A percentile compares a stretch with the other conserved stretches of the same genome.
phyloP scores from a whole-genome alignment of 768 basidiomycete genomes.

The Collybia mongolica region DNA sequence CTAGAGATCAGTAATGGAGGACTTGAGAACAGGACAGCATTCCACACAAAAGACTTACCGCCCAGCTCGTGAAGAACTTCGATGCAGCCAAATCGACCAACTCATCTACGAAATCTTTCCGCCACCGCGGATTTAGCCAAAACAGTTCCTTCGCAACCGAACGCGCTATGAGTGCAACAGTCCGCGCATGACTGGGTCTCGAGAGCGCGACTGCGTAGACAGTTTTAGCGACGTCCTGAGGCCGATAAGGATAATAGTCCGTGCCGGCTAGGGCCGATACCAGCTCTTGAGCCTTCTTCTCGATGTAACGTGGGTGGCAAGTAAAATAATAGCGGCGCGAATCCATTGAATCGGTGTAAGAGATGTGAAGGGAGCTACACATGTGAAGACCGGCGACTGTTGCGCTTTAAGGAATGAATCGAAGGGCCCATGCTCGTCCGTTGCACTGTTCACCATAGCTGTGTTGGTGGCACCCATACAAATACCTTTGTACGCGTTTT shows the following conservation, averaged over 20 bases:
- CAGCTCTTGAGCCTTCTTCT: background rate
- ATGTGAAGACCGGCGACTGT: too few species aligned
- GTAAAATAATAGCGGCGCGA: background rate
- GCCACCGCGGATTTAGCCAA: slow-evolving; percentile 1
- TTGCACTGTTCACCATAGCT: too few species aligned
- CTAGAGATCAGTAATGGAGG: background rate
- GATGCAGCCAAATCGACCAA: slow-evolving; percentile 6
- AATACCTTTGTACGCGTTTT: too few species aligned
- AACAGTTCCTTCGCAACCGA: slow-evolving; percentile 1
- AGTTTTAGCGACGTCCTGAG: background rate
- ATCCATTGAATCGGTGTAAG: too few species aligned
- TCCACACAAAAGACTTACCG: background rate
- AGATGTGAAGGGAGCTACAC: too few species aligned
- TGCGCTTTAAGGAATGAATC: too few species aligned
- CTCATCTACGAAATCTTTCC: background rate
- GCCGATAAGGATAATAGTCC: background rate
- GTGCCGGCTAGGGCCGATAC: background rate
- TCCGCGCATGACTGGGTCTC: slow-evolving; percentile 1
- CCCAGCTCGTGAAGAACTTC: slow-evolving; percentile 5
- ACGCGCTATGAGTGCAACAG: slow-evolving; percentile 4
- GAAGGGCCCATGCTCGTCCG: too few species aligned
- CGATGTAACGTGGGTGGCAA: slow-evolving; percentile 2
- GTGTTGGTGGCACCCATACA: too few species aligned
- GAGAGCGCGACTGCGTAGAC: background rate
- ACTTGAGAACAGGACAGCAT: background rate